Percentiles rank a stretch among this genome's conserved stretches.
Evolutionary conservation across 768 basidiomycete genomes (phyloP).

Genomic region (Terana coerulea): DNA sequence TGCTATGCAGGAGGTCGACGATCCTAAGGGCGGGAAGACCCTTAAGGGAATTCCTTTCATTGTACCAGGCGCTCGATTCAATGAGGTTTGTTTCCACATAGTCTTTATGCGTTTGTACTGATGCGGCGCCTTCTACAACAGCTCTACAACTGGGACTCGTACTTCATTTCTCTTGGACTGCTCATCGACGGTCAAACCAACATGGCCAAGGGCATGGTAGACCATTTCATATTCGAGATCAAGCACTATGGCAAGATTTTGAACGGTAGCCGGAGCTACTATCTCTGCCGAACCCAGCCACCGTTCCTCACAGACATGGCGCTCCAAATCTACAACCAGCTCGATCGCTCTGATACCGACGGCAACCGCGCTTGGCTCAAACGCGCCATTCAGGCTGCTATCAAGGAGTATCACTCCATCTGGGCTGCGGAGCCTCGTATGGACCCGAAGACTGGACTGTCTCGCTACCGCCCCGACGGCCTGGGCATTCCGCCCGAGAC

Average conservation of each 20-base stretch:
- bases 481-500: constrained; percentile 98
- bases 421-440: constrained; percentile 96
- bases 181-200: constrained; percentile 91
- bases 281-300: constrained; percentile 93
- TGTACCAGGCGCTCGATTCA: constrained; percentile 93
- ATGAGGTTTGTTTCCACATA: constrained; percentile 57
- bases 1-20: constrained; percentile 91
- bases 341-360: constrained; percentile 78
- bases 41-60: constrained; percentile 95
- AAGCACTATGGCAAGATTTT: constrained; percentile 96
- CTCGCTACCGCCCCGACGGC: constrained; percentile 91
- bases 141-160: constrained; percentile 95
- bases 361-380: constrained; percentile 90
- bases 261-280: constrained; percentile 94
- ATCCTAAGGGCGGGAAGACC: constrained; percentile 71
- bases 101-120: constrained; percentile 9
- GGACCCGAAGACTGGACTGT: constrained; percentile 91
- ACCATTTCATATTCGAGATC: constrained; percentile 99
- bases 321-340: constrained; percentile 94
- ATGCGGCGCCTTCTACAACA: constrained; percentile 27
- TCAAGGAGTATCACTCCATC: constrained; percentile 98
- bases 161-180: constrained; percentile 91
- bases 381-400: constrained; percentile 92
- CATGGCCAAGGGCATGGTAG: constrained; percentile 97
- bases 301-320: constrained; percentile 99